Conservation (phyloP, 1,139 yeast genomes). For the Suhomyces terraborum region DNA sequence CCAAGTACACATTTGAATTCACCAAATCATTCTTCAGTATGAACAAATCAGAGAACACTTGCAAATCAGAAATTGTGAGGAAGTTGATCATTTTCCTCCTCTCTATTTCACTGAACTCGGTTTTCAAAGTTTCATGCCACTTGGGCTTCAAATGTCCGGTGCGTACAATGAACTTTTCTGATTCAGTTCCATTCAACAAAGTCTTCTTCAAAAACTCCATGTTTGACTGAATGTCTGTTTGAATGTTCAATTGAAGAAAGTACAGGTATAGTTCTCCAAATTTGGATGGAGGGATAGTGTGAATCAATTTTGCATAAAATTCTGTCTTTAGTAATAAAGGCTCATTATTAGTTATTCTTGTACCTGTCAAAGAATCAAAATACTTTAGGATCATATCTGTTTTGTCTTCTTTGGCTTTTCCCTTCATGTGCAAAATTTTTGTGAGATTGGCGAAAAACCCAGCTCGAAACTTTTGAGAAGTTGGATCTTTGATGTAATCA, state of each 20-base stretch:
- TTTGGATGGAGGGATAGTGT: conserved; percentile 23
- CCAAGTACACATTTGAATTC: conserved; percentile 37
- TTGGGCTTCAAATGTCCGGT: conserved; percentile 41
- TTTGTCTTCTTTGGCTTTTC: conserved; percentile 19
- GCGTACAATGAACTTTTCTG: conserved; percentile 37
- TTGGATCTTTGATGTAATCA: conserved; percentile 29
- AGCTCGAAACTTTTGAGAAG: conserved; percentile 19
- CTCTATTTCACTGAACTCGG: conserved; percentile 23
- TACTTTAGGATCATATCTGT: conserved; percentile 28
- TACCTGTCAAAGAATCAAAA: conserved; percentile 22
- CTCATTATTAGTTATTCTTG: conserved; percentile 27
- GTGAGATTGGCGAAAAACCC: conserved; percentile 26
- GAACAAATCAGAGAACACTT: conserved; percentile 25
- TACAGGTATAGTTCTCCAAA: conserved; percentile 34
- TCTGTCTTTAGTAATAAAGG: conserved; percentile 26
- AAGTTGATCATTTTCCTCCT: conserved; percentile 34
- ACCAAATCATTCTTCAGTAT: conserved; percentile 33
- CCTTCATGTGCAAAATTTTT: conserved; percentile 21
- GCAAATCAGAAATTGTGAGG: conserved; percentile 33
- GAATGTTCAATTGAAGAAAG: conserved; percentile 38
- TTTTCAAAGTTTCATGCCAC: conserved; percentile 38
- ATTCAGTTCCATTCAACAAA: conserved; percentile 32
- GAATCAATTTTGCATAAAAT: conserved; percentile 25
- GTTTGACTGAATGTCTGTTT: conserved; percentile 22
- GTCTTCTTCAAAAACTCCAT: conserved; percentile 27